Evolutionary conservation across 108 stramenopile genomes (phyloP).

Genomic region (Discostella pseudostelligera): DNA sequence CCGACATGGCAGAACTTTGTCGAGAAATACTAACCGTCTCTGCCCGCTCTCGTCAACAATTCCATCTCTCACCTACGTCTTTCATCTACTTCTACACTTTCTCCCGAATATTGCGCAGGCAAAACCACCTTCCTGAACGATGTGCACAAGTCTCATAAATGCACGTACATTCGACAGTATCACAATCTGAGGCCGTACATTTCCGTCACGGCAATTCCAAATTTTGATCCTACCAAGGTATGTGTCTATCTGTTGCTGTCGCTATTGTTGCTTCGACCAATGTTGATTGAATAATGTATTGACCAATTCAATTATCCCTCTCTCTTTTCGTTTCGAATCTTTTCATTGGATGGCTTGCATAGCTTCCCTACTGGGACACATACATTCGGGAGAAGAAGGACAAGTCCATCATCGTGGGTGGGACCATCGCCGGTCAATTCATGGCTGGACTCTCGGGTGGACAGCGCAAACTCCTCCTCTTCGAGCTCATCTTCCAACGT

Average conservation of each 20-base stretch:
- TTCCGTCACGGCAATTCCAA: slow-evolving; percentile 56
- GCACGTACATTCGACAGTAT: slow-evolving; percentile 76
- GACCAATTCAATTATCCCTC: not conserved
- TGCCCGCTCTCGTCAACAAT: not conserved
- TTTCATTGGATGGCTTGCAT: not conserved
- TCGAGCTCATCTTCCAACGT: slow-evolving; percentile 69
- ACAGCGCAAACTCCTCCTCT: slow-evolving; percentile 64
- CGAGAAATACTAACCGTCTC: not conserved
- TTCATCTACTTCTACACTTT: not conserved
- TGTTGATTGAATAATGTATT: too few species aligned
- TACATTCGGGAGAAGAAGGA: slow-evolving; percentile 62
- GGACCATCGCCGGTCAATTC: slow-evolving; percentile 73
- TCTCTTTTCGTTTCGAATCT: not conserved
- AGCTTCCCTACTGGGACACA: slow-evolving; percentile 70
- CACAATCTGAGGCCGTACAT: slow-evolving; percentile 73
- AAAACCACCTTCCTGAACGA: slow-evolving; percentile 78
- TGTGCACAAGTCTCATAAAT: slow-evolving; percentile 64
- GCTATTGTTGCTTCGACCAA: too few species aligned
- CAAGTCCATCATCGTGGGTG: slow-evolving; percentile 52
- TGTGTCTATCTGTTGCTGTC: not conserved
- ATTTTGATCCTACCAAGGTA: slow-evolving; percentile 56
- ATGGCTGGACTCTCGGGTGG: slow-evolving; percentile 68
- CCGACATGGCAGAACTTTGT: not conserved
- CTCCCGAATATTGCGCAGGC: slow-evolving; percentile 27
- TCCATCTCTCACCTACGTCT: not conserved